Evolutionary conservation across 345 rosid species (phyloP).

Genomic region (Dipteronia sinensis): DNA sequence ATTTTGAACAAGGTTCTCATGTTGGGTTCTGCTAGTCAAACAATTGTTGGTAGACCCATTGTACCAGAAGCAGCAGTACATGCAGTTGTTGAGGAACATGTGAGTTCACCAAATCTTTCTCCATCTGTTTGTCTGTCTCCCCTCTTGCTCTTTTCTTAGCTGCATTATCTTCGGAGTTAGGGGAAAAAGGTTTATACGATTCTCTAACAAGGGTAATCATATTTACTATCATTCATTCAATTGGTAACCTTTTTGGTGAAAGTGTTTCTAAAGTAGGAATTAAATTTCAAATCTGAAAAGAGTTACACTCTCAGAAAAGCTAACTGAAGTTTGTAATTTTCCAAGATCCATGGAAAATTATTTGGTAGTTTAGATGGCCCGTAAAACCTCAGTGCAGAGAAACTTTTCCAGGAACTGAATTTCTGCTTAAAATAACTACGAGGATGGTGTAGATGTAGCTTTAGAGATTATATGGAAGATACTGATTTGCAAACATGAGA

Average conservation of each 20-base stretch:
- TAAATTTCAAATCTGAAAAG: background rate
- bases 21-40: conserved; percentile 73
- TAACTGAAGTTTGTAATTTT: background rate
- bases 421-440: background rate
- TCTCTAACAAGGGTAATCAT: background rate
- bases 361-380: background rate
- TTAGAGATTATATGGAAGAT: background rate
- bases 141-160: background rate
- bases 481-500: background rate
- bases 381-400: background rate
- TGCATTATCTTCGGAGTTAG: background rate
- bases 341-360: background rate
- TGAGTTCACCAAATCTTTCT: conserved; percentile 40
- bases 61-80: conserved; percentile 84
- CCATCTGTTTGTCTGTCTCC: background rate
- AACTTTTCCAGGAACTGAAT: background rate
- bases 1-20: conserved; percentile 82
- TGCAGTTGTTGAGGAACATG: conserved; percentile 98
- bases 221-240: background rate
- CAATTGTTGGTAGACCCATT: conserved; percentile 84
- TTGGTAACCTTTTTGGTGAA: background rate
- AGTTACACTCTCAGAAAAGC: background rate
- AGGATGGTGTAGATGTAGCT: background rate
- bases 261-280: background rate
- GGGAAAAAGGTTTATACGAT: background rate